phyloP scores from a whole-genome alignment of 257 asterid species.

The Paulownia fortunei region DNA sequence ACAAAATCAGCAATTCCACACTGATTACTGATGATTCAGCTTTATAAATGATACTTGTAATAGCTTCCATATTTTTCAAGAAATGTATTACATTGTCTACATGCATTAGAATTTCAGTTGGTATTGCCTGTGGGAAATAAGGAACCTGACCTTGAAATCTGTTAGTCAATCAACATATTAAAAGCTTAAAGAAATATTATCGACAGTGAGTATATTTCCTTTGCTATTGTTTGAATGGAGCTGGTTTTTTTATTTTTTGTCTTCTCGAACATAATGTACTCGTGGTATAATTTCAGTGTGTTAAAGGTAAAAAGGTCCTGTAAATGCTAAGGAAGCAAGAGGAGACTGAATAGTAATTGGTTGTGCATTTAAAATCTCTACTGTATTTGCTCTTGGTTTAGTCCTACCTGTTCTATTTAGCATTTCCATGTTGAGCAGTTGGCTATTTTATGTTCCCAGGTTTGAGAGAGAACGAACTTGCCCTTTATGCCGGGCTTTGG shows the following conservation, averaged over 20 bases:
- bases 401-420: neutral
- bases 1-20: too few species aligned
- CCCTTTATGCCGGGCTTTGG: slow-evolving; percentile 84
- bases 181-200: neutral
- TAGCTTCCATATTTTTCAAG: too few species aligned
- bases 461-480: slow-evolving; percentile 92
- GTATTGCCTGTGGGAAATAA: neutral
- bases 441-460: slow-evolving; percentile 48
- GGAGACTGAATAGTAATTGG: too few species aligned
- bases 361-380: neutral
- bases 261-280: too few species aligned
- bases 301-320: too few species aligned
- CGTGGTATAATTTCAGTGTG: too few species aligned
- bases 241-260: neutral
- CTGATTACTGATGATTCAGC: too few species aligned
- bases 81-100: too few species aligned
- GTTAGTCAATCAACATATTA: neutral
- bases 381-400: neutral
- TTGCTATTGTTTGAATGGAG: neutral
- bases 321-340: too few species aligned
- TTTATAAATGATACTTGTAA: too few species aligned
- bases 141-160: neutral
- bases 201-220: neutral
- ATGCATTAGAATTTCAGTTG: neutral
- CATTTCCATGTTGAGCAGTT: slow-evolving; percentile 16